Conservation (phyloP, 306 rosid species). For the Begonia peltatifolia region DNA sequence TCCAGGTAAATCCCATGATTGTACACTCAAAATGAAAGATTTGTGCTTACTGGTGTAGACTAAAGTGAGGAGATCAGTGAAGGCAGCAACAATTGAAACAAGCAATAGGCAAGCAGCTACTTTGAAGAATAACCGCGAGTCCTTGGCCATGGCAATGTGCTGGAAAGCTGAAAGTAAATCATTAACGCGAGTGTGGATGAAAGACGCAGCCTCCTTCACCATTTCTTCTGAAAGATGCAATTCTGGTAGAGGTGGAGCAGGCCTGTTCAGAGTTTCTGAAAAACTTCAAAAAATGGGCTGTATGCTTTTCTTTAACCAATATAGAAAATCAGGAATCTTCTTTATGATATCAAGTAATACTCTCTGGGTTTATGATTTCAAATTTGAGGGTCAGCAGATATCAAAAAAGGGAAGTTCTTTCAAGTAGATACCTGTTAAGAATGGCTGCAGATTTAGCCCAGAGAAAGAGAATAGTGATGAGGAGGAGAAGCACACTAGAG, state of each 20-base stretch:
- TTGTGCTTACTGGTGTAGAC: constrained; percentile 56
- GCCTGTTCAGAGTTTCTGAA: constrained; percentile 36
- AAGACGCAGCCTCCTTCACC: constrained; percentile 46
- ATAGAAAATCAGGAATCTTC: too few relatives aligned
- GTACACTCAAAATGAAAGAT: neutral
- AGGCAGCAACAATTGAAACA: constrained; percentile 56
- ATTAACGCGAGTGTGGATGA: constrained; percentile 42
- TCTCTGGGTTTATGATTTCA: too few relatives aligned
- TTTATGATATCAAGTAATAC: too few relatives aligned
- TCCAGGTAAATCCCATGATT: too few relatives aligned
- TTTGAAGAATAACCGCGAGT: constrained; percentile 68
- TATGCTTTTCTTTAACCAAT: too few relatives aligned
- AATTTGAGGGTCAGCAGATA: too few relatives aligned
- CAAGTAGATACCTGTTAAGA: constrained; percentile 57
- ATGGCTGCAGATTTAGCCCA: constrained; percentile 97
- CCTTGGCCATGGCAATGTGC: constrained; percentile 60
- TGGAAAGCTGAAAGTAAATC: constrained; percentile 54
- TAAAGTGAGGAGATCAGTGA: constrained; percentile 76
- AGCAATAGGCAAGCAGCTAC: constrained; percentile 61
- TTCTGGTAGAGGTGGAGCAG: constrained; percentile 86
- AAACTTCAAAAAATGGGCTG: too few relatives aligned
- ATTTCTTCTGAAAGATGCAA: constrained; percentile 74
- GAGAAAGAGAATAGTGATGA: constrained; percentile 62
- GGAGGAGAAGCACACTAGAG: constrained; percentile 71
- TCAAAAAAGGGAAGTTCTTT: too few relatives aligned